Conservation (phyloP, 495 filamentous ascomycete species). For the Penicillium pulvis region DNA sequence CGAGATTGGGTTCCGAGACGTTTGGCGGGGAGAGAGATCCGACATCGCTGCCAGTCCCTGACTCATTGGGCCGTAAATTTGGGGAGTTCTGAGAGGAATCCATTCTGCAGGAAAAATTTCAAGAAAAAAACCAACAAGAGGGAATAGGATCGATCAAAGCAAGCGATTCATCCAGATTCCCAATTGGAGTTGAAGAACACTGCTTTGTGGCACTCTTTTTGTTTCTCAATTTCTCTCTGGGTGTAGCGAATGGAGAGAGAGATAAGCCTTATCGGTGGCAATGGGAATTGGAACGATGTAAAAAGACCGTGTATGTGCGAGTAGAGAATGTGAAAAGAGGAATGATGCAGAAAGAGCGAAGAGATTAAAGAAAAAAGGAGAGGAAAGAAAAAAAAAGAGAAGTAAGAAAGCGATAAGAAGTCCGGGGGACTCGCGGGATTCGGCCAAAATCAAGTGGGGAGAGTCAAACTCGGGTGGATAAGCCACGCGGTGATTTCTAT, state of each 20-base stretch:
- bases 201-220: not conserved
- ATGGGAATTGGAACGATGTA: not conserved
- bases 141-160: not conserved
- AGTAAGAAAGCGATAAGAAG: slow-evolving; percentile 16
- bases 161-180: not conserved
- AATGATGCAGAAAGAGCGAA: slow-evolving; percentile 15
- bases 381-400: slow-evolving; percentile 6
- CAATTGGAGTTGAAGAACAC: not conserved
- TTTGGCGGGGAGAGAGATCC: not conserved
- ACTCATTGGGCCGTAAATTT: slow-evolving; percentile 2
- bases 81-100: slow-evolving; percentile 19
- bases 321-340: slow-evolving; percentile 1
- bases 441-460: not conserved
- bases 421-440: slow-evolving; percentile 19
- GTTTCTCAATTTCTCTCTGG: not conserved
- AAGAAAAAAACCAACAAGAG: not conserved
- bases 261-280: slow-evolving; percentile 4
- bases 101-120: slow-evolving; percentile 15
- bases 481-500: slow-evolving; percentile 4
- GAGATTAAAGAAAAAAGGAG: slow-evolving; percentile 1
- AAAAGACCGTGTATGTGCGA: not conserved
- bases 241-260: not conserved
- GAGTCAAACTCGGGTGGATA: slow-evolving; percentile 7
- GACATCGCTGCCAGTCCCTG: slow-evolving; percentile 2
- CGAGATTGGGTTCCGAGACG: slow-evolving; percentile 1